phyloP scores from a whole-genome alignment of 2,329 filamentous ascomycete species.

The Colletotrichum neosansevieriae region DNA sequence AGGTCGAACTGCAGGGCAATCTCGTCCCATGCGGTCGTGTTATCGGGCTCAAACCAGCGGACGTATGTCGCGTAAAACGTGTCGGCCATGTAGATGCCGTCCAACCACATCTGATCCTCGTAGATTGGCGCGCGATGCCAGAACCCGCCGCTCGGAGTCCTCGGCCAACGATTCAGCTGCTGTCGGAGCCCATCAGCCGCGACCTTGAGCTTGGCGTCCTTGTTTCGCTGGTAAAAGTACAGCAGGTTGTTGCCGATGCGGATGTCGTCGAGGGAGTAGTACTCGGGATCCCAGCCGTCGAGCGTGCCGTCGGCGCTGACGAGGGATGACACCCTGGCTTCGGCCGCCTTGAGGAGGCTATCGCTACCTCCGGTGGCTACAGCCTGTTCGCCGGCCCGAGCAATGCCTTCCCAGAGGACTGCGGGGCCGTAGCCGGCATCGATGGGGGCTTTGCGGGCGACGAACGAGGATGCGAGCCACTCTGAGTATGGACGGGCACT shows the following conservation, averaged over 20 bases:
- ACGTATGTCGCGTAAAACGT: slow-evolving; percentile 58
- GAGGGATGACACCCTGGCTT: slow-evolving; percentile 30
- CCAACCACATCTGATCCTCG: slow-evolving; percentile 68
- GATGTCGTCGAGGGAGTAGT: slow-evolving; percentile 65
- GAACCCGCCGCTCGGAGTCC: slow-evolving; percentile 64
- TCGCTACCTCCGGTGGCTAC: not conserved
- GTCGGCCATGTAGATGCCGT: slow-evolving; percentile 65
- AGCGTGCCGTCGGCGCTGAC: slow-evolving; percentile 56
- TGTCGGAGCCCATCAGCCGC: slow-evolving; percentile 60
- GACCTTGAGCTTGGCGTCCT: slow-evolving; percentile 60
- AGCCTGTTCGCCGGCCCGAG: slow-evolving; percentile 19
- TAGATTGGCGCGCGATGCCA: slow-evolving; percentile 61
- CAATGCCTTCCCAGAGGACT: slow-evolving; percentile 33
- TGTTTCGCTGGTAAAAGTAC: slow-evolving; percentile 60
- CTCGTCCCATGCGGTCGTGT: slow-evolving; percentile 58
- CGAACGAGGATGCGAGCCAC: slow-evolving; percentile 34
- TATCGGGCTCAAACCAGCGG: slow-evolving; percentile 51
- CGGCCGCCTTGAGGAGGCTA: slow-evolving; percentile 19
- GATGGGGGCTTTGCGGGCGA: slow-evolving; percentile 19
- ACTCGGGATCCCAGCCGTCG: slow-evolving; percentile 58
- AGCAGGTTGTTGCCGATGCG: slow-evolving; percentile 65
- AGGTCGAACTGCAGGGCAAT: slow-evolving; percentile 59
- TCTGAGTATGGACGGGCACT: slow-evolving; percentile 21
- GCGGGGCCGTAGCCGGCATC: slow-evolving; percentile 27
- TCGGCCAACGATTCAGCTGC: slow-evolving; percentile 61